Conservation (phyloP, 78 protist species). For the Dictyostelium brefeldianum region DNA sequence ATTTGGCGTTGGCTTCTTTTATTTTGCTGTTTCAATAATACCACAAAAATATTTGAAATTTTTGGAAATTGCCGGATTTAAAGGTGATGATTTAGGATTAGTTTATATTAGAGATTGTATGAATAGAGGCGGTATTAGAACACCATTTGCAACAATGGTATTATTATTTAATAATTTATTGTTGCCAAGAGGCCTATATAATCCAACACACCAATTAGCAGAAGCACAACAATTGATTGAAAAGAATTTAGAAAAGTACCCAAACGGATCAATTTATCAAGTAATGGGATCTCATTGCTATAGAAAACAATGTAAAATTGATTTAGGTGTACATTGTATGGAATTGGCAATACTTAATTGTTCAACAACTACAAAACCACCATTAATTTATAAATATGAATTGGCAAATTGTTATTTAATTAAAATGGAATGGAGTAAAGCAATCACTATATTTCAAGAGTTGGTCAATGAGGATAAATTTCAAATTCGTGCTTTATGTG, state of each 20-base stretch:
- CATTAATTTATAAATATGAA: constrained; percentile 62
- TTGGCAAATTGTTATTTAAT: constrained; percentile 64
- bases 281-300: constrained; percentile 65
- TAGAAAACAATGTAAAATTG: constrained; percentile 68
- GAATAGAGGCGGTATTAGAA: constrained; percentile 27
- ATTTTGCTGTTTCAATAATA: constrained; percentile 72
- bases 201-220: constrained; percentile 41
- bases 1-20: constrained; percentile 79
- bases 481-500: constrained; percentile 75
- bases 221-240: constrained; percentile 63
- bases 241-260: constrained; percentile 42
- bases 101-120: constrained; percentile 37
- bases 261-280: constrained; percentile 57
- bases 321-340: constrained; percentile 39
- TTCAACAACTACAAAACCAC: neutral
- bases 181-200: constrained; percentile 76
- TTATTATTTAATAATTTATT: constrained; percentile 70
- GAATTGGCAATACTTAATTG: constrained; percentile 37
- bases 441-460: constrained; percentile 30
- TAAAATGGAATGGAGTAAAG: constrained; percentile 46
- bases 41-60: constrained; percentile 58
- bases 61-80: constrained; percentile 73
- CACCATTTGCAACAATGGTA: constrained; percentile 72
- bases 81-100: constrained; percentile 73
- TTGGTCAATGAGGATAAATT: constrained; percentile 38